phyloP scores from a whole-genome alignment of 495 filamentous ascomycete species.

The Annulohypoxylon nitens region DNA sequence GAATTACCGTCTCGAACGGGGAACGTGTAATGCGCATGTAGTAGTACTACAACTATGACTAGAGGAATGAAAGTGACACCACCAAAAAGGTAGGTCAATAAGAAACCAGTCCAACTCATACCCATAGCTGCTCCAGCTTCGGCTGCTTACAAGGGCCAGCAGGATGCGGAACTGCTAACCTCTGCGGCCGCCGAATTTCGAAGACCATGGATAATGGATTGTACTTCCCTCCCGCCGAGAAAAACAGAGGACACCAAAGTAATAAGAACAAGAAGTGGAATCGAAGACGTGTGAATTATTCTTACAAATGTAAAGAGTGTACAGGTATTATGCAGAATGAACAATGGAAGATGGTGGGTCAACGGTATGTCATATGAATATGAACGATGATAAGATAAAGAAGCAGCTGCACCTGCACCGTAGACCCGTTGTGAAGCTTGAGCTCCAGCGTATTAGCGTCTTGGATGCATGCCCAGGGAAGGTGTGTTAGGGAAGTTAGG shows the following conservation, averaged over 20 bases:
- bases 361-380: neutral
- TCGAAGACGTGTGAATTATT: neutral
- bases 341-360: neutral
- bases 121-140: conserved; percentile 65
- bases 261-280: neutral
- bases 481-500: neutral
- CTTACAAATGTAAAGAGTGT: neutral
- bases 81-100: conserved; percentile 85
- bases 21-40: conserved; percentile 77
- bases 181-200: conserved; percentile 39
- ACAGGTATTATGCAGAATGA: conserved; percentile 17
- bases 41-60: conserved; percentile 70
- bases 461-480: conserved; percentile 2
- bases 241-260: neutral
- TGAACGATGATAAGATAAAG: conserved; percentile 10
- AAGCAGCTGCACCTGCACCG: neutral
- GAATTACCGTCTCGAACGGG: conserved; percentile 62
- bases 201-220: conserved; percentile 47
- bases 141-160: conserved; percentile 36
- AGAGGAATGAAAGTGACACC: conserved; percentile 92
- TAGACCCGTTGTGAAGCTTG: conserved; percentile 16
- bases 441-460: conserved; percentile 15
- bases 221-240: neutral
- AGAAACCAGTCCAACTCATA: conserved; percentile 72
- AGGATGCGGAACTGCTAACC: conserved; percentile 47